Base-by-base conservation (phyloP, 2,329 filamentous ascomycete species). In the Arthrobotrys megalospora region DNA sequence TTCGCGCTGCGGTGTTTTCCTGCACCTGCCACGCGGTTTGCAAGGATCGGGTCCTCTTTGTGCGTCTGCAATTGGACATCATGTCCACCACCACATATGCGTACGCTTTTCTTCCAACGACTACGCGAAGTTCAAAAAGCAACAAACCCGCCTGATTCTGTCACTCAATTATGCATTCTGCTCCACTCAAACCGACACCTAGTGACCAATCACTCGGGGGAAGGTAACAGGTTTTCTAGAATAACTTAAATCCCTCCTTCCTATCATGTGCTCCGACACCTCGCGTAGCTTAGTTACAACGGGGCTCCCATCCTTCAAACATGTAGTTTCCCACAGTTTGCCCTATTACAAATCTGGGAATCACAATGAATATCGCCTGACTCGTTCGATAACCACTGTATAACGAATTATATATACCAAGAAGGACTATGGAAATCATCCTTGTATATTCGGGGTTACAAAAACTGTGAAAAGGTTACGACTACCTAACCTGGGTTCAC, bases 11-110 rank as follows among this genome's bases (percentile, higher is more conserved):
- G 19, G 45, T 45, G 52, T 58, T 50, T 53, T 32, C 50, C 50
- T 69, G 58, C 72, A 70, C 4, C n/a, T 76, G 72, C 72, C 72
- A 76, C 72, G 72, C 60, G 72, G 71, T 28, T 34, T 11, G 19
- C 60, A 58, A 28, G 32, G 72, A 65, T 76, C 28, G 19, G 48
- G n/a, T 41, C 4, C 34, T 47, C 24, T 28, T 6, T 67, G 11
- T 32, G 14, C 12, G 16, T 24, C 62, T 24, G 28, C 45, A 21
- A 36, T 47, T 50, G 28, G 28, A 65, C 28, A 38, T 41, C 19
- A 24, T 34, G 24, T 34, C 45, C 62, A 48, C 16, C 12, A 43
- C n/a, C n/a, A n/a, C n/a, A n/a, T n/a, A n/a, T n/a, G n/a, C n/a
- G n/a, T n/a, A n/a, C n/a, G n/a, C n/a, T n/a, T n/a, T n/a, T n/a